A percentile compares a stretch with the other conserved stretches of the same genome.
Conservation (phyloP, 495 filamentous ascomycete species). For the Lepidopterella palustris region DNA sequence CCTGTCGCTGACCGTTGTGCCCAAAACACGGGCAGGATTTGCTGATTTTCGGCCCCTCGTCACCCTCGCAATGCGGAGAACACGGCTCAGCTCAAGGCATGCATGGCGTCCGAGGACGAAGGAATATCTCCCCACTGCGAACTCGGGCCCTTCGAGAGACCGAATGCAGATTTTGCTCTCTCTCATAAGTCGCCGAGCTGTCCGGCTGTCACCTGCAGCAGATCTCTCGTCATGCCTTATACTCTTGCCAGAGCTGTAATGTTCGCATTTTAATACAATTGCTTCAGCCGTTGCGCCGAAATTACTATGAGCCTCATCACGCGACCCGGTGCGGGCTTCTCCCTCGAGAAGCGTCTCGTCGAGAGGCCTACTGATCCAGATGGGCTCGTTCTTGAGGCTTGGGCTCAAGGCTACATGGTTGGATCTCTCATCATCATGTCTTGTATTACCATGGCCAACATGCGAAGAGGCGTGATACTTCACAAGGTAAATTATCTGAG, state of each 20-base stretch:
- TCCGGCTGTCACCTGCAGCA: not conserved
- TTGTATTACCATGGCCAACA: conserved; percentile 36
- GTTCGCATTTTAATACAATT: not conserved
- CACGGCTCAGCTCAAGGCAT: not conserved
- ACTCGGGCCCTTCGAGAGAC: not conserved
- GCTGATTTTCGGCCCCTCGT: not conserved
- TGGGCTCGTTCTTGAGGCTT: conserved; percentile 34
- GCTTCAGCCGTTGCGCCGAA: not conserved
- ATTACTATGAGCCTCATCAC: not conserved
- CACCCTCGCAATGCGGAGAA: conserved; percentile 3
- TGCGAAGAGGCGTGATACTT: conserved; percentile 33
- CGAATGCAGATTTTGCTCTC: not conserved
- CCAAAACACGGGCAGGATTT: not conserved
- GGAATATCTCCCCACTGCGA: conserved; percentile 1
- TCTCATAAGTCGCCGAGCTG: not conserved
- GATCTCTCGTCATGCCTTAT: not conserved
- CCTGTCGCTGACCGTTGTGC: not conserved
- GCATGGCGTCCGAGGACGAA: too few relatives aligned
- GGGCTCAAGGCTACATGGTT: conserved; percentile 39
- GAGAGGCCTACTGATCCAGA: conserved; percentile 28
- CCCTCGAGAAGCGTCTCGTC: conserved; percentile 7
- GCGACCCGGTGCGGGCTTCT: not conserved
- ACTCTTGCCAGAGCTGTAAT: not conserved
- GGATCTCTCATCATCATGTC: conserved; percentile 38
- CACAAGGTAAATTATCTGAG: conserved; percentile 29